These are phyloP conservation scores for Phoma herbarum DNA, from an alignment of 2,329 filamentous ascomycete species.

Conservation along the genomic window DNA sequence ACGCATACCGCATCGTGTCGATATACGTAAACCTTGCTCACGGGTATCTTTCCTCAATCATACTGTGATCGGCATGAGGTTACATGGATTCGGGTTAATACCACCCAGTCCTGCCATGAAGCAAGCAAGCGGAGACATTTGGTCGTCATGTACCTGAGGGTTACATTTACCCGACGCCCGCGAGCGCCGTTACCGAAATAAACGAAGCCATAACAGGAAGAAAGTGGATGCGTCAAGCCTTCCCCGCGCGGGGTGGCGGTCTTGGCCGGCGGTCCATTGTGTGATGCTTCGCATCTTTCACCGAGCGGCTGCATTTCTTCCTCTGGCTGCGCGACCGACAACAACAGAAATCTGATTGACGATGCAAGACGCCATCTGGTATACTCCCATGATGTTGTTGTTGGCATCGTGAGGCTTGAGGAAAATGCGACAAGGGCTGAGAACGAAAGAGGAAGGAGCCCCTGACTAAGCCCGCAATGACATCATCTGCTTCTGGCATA, in stretches of 20 bases:
- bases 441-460: not conserved
- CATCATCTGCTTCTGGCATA: not conserved
- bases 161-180: constrained; percentile 18
- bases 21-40: not conserved
- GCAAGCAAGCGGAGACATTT: constrained; percentile 19
- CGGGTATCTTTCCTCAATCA: constrained; percentile 10
- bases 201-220: constrained; percentile 17
- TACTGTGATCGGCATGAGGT: constrained; percentile 9
- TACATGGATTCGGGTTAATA: constrained; percentile 14
- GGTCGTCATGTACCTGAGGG: constrained; percentile 14
- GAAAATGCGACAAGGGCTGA: not conserved
- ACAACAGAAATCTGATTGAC: not conserved
- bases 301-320: constrained; percentile 8
- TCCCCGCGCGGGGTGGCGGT: constrained; percentile 34
- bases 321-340: constrained; percentile 5
- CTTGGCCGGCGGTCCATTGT: constrained; percentile 23
- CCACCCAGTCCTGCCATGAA: not conserved
- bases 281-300: constrained; percentile 4
- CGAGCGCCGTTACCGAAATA: constrained; percentile 1
- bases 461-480: not conserved
- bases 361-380: not conserved
- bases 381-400: not conserved
- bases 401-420: not conserved
- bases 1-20: not conserved
- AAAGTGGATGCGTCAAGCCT: constrained; percentile 24